These are phyloP conservation scores for Penicillium sp. DNA, from an alignment of 2,329 filamentous ascomycete species.

Conservation along the genomic window DNA sequence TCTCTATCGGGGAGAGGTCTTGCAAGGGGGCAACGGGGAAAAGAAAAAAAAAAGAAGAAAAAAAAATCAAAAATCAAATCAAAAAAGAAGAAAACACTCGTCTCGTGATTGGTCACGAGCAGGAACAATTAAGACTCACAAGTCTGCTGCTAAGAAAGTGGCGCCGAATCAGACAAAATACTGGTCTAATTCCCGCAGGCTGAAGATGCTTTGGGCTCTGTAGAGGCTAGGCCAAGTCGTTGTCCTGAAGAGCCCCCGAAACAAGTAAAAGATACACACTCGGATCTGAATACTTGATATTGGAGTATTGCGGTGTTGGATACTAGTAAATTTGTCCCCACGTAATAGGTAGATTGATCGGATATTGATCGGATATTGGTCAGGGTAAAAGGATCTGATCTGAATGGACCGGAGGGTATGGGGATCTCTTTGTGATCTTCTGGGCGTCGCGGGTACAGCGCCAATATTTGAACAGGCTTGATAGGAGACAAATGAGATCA, in stretches of 20 bases:
- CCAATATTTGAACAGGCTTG: conserved; percentile 8
- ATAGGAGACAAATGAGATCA: conserved; percentile 15
- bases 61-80: background rate
- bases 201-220: conserved; percentile 3
- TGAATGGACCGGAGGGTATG: conserved; percentile 10
- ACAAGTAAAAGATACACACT: conserved; percentile 5
- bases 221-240: conserved; percentile 1
- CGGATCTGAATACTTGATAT: background rate
- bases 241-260: background rate
- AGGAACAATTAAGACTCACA: conserved; percentile 7
- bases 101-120: conserved; percentile 25
- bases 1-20: background rate
- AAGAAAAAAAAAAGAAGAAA: background rate
- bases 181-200: conserved; percentile 4
- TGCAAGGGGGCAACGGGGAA: conserved; percentile 2
- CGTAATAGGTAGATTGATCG: background rate
- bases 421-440: conserved; percentile 18
- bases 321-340: background rate
- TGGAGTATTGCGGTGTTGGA: background rate
- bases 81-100: background rate
- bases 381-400: conserved; percentile 5
- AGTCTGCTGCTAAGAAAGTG: conserved; percentile 8
- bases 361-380: background rate
- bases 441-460: conserved; percentile 22
- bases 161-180: conserved; percentile 10